Evolutionary conservation across 2,329 filamentous ascomycete species (phyloP).

Genomic region (Fusarium avenaceum): DNA sequence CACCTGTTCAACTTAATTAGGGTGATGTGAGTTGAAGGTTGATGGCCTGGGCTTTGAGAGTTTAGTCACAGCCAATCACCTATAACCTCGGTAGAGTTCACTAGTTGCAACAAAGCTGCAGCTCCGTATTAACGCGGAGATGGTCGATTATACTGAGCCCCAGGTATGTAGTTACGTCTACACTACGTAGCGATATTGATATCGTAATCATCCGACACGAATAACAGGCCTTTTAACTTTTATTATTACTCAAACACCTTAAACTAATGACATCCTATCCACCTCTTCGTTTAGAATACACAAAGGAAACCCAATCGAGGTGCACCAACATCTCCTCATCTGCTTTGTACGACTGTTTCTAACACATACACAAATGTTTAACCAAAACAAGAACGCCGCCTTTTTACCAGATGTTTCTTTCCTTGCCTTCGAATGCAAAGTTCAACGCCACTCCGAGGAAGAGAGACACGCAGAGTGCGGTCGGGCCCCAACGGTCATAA

Average conservation of each 20-base stretch:
- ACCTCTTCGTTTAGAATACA: slow-evolving; percentile 8
- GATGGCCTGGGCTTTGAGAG: background rate
- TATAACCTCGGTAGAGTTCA: background rate
- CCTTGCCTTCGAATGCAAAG: slow-evolving; percentile 81
- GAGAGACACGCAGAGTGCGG: slow-evolving; percentile 78
- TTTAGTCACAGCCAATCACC: background rate
- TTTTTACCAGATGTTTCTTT: slow-evolving; percentile 66
- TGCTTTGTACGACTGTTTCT: background rate
- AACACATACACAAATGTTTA: slow-evolving; percentile 11
- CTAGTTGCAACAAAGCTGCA: background rate
- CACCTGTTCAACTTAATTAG: no score
- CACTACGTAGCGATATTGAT: background rate
- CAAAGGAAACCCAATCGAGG: slow-evolving; percentile 11
- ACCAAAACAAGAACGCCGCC: slow-evolving; percentile 2
- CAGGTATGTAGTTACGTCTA: no score
- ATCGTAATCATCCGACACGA: background rate
- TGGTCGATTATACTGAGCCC: no score
- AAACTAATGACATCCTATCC: slow-evolving; percentile 9
- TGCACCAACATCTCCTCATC: slow-evolving; percentile 6
- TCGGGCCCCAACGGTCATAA: slow-evolving; percentile 91
- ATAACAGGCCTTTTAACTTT: background rate
- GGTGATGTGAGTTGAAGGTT: background rate
- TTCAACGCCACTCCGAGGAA: slow-evolving; percentile 82
- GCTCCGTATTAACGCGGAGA: slow-evolving; percentile 18
- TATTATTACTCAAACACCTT: background rate